A percentile compares a stretch with the other conserved stretches of the same genome.
Evolutionary conservation across 768 basidiomycete genomes (phyloP).

Genomic region (Macrolepiota dolichaula): DNA sequence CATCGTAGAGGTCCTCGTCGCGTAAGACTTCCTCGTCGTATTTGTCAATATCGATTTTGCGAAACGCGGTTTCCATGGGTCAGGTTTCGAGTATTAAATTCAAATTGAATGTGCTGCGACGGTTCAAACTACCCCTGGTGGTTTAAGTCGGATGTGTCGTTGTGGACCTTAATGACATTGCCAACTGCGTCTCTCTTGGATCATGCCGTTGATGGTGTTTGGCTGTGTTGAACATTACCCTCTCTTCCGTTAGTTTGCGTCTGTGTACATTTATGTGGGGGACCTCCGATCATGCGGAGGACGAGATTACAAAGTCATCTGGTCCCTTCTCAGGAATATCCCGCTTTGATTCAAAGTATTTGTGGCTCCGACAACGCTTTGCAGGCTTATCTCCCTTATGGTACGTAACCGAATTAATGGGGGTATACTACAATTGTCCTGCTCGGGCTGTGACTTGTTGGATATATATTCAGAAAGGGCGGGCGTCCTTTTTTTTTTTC

Average conservation of each 20-base stretch:
- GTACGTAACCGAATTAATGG: too few species aligned
- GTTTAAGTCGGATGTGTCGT: not conserved
- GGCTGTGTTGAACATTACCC: not conserved
- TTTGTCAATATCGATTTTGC: constrained; percentile 92
- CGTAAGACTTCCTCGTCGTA: constrained; percentile 90
- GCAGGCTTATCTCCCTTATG: too few species aligned
- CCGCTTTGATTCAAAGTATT: too few species aligned
- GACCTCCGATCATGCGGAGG: not conserved
- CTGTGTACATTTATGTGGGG: not conserved
- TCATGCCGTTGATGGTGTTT: constrained; percentile 6
- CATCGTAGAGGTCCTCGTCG: constrained; percentile 82
- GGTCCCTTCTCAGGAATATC: too few species aligned
- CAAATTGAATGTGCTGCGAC: not conserved
- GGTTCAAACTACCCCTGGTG: not conserved
- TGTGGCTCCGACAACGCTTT: too few species aligned
- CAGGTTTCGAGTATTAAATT: not conserved
- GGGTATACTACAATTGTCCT: too few species aligned
- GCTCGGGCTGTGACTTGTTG: too few species aligned
- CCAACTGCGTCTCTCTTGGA: not conserved
- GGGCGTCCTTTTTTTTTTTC: not conserved
- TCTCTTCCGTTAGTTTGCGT: not conserved
- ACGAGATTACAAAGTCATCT: too few species aligned
- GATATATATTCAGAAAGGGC: too few species aligned
- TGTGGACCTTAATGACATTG: not conserved
- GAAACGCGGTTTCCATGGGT: constrained; percentile 56